A percentile compares a stretch with the other conserved stretches of the same genome.
Evolutionary conservation across 163 green algal genomes (phyloP).

Genomic region (Chlorella variabilis): DNA sequence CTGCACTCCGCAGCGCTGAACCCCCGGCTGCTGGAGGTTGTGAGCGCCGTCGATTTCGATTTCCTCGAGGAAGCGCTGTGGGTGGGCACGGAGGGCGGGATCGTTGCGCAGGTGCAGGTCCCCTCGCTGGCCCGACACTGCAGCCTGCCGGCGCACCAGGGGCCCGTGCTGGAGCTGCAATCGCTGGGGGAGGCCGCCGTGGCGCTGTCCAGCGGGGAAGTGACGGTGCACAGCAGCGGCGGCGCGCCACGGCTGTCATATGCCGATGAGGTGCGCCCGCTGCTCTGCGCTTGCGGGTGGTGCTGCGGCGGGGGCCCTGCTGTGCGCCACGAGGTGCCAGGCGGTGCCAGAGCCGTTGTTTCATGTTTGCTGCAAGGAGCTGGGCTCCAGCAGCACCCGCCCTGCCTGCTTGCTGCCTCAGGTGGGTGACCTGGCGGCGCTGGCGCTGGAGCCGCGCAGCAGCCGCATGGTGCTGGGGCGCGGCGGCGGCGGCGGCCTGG

Average conservation of each 20-base stretch:
- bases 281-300: background rate
- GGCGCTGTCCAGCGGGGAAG: constrained; percentile 36
- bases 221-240: constrained; percentile 53
- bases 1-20: constrained; percentile 1
- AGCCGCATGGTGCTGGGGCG: constrained; percentile 44
- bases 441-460: constrained; percentile 45
- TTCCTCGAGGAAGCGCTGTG: constrained; percentile 44
- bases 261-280: constrained; percentile 15
- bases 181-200: constrained; percentile 45
- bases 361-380: too few species aligned
- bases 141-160: constrained; percentile 39
- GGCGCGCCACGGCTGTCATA: constrained; percentile 33
- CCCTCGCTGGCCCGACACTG: constrained; percentile 50
- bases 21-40: background rate
- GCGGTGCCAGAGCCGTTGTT: too few species aligned
- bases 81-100: constrained; percentile 57
- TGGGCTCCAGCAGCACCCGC: too few species aligned
- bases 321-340: too few species aligned
- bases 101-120: constrained; percentile 52
- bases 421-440: constrained; percentile 40
- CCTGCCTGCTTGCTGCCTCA: background rate
- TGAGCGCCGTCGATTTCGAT: constrained; percentile 43
- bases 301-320: too few species aligned
- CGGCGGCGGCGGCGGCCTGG: constrained; percentile 38
- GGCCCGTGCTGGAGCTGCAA: constrained; percentile 44